Percentiles rank a stretch among this genome's conserved stretches.
Conservation (phyloP, 1,284 basidiomycete species). For the Ganoderma resinaceum region DNA sequence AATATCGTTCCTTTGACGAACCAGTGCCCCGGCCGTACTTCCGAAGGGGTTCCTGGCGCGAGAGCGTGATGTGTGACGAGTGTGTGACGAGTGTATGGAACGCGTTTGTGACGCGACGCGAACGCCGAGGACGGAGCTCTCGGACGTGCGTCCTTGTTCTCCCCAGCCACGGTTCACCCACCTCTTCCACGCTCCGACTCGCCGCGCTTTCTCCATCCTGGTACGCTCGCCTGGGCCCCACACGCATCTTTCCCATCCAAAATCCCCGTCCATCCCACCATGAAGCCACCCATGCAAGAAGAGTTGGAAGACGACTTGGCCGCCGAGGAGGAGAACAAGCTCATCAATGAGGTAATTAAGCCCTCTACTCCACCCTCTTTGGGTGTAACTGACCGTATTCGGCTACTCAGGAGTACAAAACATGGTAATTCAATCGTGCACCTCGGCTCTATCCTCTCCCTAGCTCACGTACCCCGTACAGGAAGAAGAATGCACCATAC, state of each 20-base stretch:
- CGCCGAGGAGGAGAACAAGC: slow-evolving; percentile 88
- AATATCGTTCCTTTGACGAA: neutral
- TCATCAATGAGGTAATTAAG: slow-evolving; percentile 85
- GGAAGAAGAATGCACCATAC: slow-evolving; percentile 98
- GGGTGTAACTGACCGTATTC: neutral
- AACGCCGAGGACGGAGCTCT: slow-evolving; percentile 15
- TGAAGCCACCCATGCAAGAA: slow-evolving; percentile 72
- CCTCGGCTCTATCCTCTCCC: slow-evolving; percentile 16
- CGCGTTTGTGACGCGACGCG: slow-evolving; percentile 35
- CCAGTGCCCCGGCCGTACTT: neutral
- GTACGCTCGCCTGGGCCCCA: neutral
- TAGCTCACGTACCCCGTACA: slow-evolving; percentile 39
- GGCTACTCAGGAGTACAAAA: slow-evolving; percentile 77
- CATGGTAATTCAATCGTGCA: slow-evolving; percentile 57
- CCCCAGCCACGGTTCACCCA: slow-evolving; percentile 23
- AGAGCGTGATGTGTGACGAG: slow-evolving; percentile 1
- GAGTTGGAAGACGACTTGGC: slow-evolving; percentile 84
- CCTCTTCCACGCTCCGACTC: neutral
- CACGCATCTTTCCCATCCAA: too few relatives aligned
- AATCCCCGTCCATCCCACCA: slow-evolving; percentile 13
- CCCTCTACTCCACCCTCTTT: neutral
- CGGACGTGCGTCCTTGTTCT: slow-evolving; percentile 18
- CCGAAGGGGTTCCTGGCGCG: neutral
- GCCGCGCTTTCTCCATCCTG: neutral
- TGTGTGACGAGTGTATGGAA: slow-evolving; percentile 17